Evolutionary conservation across 2,329 filamentous ascomycete species (phyloP).

Genomic region (Claviceps sp.): DNA sequence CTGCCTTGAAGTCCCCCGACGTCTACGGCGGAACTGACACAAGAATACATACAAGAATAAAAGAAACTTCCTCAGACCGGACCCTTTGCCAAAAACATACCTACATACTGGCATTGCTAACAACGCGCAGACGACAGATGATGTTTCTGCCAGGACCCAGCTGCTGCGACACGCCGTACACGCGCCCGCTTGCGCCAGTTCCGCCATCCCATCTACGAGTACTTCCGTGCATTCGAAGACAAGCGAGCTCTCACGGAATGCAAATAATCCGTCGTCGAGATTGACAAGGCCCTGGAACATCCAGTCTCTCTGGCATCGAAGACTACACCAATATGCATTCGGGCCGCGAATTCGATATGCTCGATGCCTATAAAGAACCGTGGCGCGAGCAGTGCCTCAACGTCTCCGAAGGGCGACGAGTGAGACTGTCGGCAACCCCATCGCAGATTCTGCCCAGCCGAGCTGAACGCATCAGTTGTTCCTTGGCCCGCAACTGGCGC

Average conservation of each 20-base stretch:
- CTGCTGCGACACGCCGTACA: conserved; percentile 70
- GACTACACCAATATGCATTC: conserved; percentile 61
- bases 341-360: conserved; percentile 89
- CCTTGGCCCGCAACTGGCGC: too few species aligned
- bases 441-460: conserved; percentile 24
- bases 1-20: conserved; percentile 39
- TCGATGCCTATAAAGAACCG: conserved; percentile 90
- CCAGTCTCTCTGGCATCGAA: conserved; percentile 54
- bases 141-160: conserved; percentile 94
- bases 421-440: conserved; percentile 55
- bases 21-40: conserved; percentile 35
- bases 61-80: background rate
- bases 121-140: conserved; percentile 44
- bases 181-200: conserved; percentile 66
- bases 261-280: conserved; percentile 96
- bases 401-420: conserved; percentile 88
- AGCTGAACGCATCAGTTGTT: too few species aligned
- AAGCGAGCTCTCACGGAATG: conserved; percentile 89
- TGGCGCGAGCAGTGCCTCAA: conserved; percentile 82
- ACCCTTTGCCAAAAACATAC: too few species aligned
- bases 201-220: conserved; percentile 44
- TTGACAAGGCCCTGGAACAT: conserved; percentile 74
- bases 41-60: background rate
- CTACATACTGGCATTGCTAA: background rate
- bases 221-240: conserved; percentile 75